Evolutionary conservation across 345 rosid genomes (phyloP).

Genomic region (Brassica carinata): DNA sequence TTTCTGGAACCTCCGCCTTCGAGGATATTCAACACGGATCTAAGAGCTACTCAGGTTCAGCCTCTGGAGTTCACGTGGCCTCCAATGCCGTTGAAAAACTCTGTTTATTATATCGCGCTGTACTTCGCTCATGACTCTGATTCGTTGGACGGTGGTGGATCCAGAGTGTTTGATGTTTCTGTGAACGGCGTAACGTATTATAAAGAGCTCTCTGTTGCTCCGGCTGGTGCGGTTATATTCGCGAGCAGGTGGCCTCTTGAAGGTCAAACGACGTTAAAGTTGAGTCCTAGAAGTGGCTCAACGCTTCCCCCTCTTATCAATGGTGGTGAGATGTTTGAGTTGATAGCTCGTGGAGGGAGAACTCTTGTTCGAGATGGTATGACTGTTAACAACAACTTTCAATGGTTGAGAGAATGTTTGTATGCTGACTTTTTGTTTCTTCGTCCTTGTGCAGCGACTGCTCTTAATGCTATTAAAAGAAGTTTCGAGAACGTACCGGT

Average conservation of each 20-base stretch:
- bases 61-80: constrained; percentile 78
- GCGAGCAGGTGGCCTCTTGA: constrained; percentile 71
- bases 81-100: constrained; percentile 42
- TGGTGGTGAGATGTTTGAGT: constrained; percentile 74
- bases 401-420: no score
- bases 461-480: constrained; percentile 53
- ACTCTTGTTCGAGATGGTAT: constrained; percentile 90
- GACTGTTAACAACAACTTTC: background rate
- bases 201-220: constrained; percentile 57
- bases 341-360: constrained; percentile 56
- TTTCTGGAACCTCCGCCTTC: constrained; percentile 90
- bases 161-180: constrained; percentile 56
- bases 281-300: constrained; percentile 62
- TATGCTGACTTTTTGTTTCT: constrained; percentile 12
- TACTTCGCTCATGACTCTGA: constrained; percentile 70
- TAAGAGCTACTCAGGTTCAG: constrained; percentile 45
- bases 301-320: constrained; percentile 64
- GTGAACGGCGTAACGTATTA: constrained; percentile 64
- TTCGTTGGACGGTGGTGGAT: constrained; percentile 39
- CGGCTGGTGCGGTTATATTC: constrained; percentile 61
- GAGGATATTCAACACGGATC: constrained; percentile 69
- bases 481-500: constrained; percentile 56
- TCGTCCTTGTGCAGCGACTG: constrained; percentile 48
- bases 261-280: constrained; percentile 57
- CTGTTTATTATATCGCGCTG: constrained; percentile 68